These are phyloP conservation scores for Pythium rishiriense DNA, from an alignment of 352 stramenopile species.

Conservation along the genomic window DNA sequence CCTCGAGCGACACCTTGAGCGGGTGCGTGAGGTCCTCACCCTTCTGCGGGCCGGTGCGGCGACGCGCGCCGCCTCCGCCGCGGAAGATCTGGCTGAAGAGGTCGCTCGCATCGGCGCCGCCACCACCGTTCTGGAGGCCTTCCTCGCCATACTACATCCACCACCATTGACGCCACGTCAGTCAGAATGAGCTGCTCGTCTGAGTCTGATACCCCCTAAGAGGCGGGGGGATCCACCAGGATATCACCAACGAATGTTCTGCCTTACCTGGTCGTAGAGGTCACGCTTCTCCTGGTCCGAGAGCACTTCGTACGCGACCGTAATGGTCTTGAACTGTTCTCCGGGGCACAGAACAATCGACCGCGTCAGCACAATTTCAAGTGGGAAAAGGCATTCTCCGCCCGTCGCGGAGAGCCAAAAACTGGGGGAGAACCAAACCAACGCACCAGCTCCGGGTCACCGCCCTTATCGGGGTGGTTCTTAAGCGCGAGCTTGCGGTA, in stretches of 20 bases:
- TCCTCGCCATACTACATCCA: conserved; percentile 92
- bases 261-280: conserved; percentile 80
- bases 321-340: conserved; percentile 91
- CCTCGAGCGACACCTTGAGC: conserved; percentile 97
- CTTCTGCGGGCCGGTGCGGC: conserved; percentile 90
- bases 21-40: conserved; percentile 95
- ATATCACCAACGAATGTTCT: too few relatives aligned
- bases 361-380: conserved; percentile 10
- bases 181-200: conserved; percentile 3
- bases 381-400: conserved; percentile 6
- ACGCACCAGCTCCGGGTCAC: conserved; percentile 92
- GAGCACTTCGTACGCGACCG: conserved; percentile 96
- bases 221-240: too few relatives aligned
- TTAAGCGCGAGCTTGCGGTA: conserved; percentile 90
- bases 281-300: conserved; percentile 91
- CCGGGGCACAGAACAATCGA: conserved; percentile 11
- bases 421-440: background rate
- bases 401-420: background rate
- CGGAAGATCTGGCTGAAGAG: conserved; percentile 99
- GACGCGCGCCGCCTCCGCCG: conserved; percentile 42
- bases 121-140: conserved; percentile 92
- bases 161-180: background rate
- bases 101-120: conserved; percentile 78
- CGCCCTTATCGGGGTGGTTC: conserved; percentile 99
- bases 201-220: conserved; percentile 8